Evolutionary conservation across 2,329 filamentous ascomycete species (phyloP).

Genomic region (Aspergillus sp.): DNA sequence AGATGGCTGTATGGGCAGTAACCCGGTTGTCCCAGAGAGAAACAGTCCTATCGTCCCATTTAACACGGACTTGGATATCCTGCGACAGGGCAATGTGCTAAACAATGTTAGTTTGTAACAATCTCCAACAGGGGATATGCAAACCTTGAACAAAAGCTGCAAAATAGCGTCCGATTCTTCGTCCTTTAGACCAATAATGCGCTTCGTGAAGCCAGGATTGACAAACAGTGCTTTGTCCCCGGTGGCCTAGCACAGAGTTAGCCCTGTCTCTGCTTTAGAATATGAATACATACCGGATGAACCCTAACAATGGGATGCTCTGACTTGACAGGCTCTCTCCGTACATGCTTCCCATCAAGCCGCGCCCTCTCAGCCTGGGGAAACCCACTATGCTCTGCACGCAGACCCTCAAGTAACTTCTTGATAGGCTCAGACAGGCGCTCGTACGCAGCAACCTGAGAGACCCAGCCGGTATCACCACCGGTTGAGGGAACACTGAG

Average conservation of each 20-base stretch:
- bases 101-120: not conserved
- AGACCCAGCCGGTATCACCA: slow-evolving; percentile 31
- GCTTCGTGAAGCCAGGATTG: slow-evolving; percentile 32
- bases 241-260: slow-evolving; percentile 17
- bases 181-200: slow-evolving; percentile 12
- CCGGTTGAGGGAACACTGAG: slow-evolving; percentile 25
- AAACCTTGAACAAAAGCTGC: slow-evolving; percentile 6
- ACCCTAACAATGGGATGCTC: slow-evolving; percentile 34
- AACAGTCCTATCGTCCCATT: slow-evolving; percentile 11
- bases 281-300: slow-evolving; percentile 23
- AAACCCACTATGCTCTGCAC: slow-evolving; percentile 28
- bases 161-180: slow-evolving; percentile 9
- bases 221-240: slow-evolving; percentile 36
- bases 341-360: slow-evolving; percentile 21
- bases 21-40: slow-evolving; percentile 11
- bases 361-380: slow-evolving; percentile 24
- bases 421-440: slow-evolving; percentile 23
- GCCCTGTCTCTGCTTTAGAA: not conserved
- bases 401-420: slow-evolving; percentile 28
- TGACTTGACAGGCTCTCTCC: slow-evolving; percentile 31
- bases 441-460: slow-evolving; percentile 29
- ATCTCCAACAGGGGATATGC: not conserved
- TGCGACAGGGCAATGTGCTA: slow-evolving; percentile 6
- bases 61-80: slow-evolving; percentile 13
- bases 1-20: slow-evolving; percentile 7